Evolutionary conservation across 1,284 basidiomycete genomes (phyloP).

Genomic region (Rhodotorula sp.): DNA sequence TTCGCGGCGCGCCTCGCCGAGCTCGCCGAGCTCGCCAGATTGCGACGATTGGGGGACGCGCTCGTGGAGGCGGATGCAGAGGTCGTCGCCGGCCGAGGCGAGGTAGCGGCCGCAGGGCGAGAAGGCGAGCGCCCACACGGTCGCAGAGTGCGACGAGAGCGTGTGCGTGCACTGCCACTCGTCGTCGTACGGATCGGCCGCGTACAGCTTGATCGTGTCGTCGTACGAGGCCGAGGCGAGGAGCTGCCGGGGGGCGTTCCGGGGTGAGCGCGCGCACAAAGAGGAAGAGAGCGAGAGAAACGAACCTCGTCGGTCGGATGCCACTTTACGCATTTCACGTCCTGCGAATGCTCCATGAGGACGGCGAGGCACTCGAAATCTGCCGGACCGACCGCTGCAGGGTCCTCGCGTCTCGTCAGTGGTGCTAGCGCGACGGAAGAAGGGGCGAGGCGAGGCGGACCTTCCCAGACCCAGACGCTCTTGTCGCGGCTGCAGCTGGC

Average conservation of each 20-base stretch:
- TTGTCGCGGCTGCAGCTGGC: conserved; percentile 95
- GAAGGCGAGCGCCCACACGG: conserved; percentile 85
- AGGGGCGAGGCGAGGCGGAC: conserved; percentile 54
- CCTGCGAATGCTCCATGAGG: conserved; percentile 95
- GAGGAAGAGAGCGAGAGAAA: conserved; percentile 50
- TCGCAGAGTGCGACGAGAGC: conserved; percentile 54
- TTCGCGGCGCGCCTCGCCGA: conserved; percentile 44
- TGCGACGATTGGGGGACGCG: conserved; percentile 29
- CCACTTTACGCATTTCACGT: conserved; percentile 94
- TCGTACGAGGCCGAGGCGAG: conserved; percentile 97
- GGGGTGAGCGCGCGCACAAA: neutral
- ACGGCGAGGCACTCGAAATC: conserved; percentile 96
- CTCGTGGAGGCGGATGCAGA: conserved; percentile 62
- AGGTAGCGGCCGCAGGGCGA: conserved; percentile 79
- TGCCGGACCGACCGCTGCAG: conserved; percentile 50
- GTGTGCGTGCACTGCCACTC: conserved; percentile 86
- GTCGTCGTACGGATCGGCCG: conserved; percentile 88
- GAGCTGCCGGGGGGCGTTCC: conserved; percentile 60
- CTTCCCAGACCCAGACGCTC: conserved; percentile 99
- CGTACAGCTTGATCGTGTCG: conserved; percentile 90
- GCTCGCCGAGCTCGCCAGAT: neutral
- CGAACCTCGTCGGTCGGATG: conserved; percentile 84
- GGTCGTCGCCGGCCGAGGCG: conserved; percentile 76
- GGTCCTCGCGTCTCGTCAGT: neutral
- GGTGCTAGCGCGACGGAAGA: neutral